Conservation (phyloP, 805 yeast genomes). For the Candida stauntonica region DNA sequence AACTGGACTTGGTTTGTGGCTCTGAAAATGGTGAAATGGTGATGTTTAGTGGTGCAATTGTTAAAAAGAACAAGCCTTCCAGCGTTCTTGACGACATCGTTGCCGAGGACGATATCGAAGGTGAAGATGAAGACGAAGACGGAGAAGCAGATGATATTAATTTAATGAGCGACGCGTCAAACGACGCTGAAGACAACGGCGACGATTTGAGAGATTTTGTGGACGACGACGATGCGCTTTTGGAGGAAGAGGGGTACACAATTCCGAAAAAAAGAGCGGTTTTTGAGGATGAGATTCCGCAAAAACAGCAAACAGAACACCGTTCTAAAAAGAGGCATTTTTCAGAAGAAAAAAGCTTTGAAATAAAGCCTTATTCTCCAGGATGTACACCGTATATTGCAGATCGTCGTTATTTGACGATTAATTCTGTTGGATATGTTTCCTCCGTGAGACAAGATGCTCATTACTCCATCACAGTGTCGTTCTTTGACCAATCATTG, state of each 20-base stretch:
- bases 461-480: constrained; percentile 73
- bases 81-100: constrained; percentile 12
- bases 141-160: constrained; percentile 28
- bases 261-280: constrained; percentile 20
- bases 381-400: constrained; percentile 81
- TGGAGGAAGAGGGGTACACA: constrained; percentile 55
- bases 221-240: constrained; percentile 50
- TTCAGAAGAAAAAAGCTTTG: constrained; percentile 21
- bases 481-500: constrained; percentile 74
- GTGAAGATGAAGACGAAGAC: constrained; percentile 19
- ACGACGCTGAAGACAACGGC: constrained; percentile 21
- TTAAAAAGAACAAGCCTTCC: constrained; percentile 15
- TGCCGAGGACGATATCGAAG: constrained; percentile 30
- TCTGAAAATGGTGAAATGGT: constrained; percentile 39
- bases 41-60: constrained; percentile 26
- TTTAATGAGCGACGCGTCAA: constrained; percentile 21
- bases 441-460: constrained; percentile 64
- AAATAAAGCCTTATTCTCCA: constrained; percentile 66
- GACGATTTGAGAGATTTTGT: constrained; percentile 33
- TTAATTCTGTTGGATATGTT: constrained; percentile 76
- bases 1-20: constrained; percentile 30
- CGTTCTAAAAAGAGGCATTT: background rate
- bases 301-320: background rate
- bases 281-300: constrained; percentile 5
- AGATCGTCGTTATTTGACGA: constrained; percentile 71